Base-by-base conservation (phyloP, 768 basidiomycete species). In the Phylloporus rhodoxanthus region DNA sequence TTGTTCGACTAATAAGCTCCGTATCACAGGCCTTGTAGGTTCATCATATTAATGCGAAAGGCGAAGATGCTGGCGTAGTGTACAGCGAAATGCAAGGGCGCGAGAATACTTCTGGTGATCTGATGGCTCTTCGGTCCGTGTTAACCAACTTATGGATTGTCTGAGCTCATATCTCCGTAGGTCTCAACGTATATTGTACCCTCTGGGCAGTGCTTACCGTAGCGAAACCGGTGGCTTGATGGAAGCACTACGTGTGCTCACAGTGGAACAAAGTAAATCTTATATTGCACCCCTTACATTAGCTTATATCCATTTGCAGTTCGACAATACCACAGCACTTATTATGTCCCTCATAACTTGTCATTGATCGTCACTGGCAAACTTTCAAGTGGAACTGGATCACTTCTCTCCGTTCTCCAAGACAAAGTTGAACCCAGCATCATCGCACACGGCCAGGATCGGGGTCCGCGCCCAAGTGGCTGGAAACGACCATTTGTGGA, bases 181-280 rank as follows among this genome's bases (percentile, higher is more conserved):
- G 29, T 72, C 80, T 50, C 92, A 96, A 63, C 82, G 85, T 20
- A 66, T 85, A n/a, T 59, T 92, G 32, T 91, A 96, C 60, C 87
- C 88, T 25, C 68, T 76, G 33, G 81, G 77, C 17, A 97, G 88
- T 62, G 96, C 82, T 7, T 96, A 98, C 62, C 80, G 94, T 23
- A 94, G 91, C 57, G 96, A 99, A 75, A 98, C 94, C 0, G 96
- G 96, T 19, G 96, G 96, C 23, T 70, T 98, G 32, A 93, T 97
- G 91, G 83, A 89, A 53, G 90, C 91, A 2, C 71, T 99, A 21
- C 80, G 96, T 21, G 78, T 84, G 13, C 73, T 99, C 52, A 85
- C 82, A 2, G 84, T 91, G 20, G 84, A 96, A 56, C 85, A 96
- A 75, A 96, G 93, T 94, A 67, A 62, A 70, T 56, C 19, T 4